phyloP scores from a whole-genome alignment of 2,329 filamentous ascomycete species.

The Thielaviopsis ethacetica region DNA sequence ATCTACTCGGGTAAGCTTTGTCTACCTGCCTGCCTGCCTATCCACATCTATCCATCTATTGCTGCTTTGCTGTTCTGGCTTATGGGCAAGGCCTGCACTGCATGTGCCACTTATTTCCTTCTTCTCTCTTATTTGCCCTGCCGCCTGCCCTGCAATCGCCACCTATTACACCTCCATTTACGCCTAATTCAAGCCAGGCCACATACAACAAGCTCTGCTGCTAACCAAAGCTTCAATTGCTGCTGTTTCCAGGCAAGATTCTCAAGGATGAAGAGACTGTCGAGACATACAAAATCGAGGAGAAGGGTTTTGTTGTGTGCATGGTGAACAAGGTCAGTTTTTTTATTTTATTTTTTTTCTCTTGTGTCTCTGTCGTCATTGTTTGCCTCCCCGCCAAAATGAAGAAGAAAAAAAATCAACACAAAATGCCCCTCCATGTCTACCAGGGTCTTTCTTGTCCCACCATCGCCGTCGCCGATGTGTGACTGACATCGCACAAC shows the following conservation, averaged over 20 bases:
- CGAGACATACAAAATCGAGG: constrained; percentile 93
- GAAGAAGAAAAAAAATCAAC: background rate
- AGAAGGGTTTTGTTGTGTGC: constrained; percentile 98
- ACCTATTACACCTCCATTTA: constrained; percentile 16
- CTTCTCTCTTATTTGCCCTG: background rate
- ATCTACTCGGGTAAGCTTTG: constrained; percentile 76
- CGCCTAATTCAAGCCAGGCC: background rate
- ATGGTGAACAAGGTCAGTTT: constrained; percentile 80
- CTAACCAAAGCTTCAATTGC: background rate
- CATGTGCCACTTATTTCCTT: background rate
- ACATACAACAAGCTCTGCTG: background rate
- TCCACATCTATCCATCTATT: too few relatives aligned
- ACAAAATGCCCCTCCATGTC: background rate
- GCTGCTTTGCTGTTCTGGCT: too few relatives aligned
- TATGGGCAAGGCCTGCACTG: too few relatives aligned
- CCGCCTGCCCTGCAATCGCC: background rate
- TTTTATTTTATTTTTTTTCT: background rate
- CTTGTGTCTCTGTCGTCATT: background rate
- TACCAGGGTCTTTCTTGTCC: background rate
- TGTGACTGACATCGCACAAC: too few relatives aligned
- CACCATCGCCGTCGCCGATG: background rate
- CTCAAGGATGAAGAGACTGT: constrained; percentile 95
- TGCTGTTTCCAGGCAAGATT: constrained; percentile 61
- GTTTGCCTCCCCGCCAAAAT: background rate
- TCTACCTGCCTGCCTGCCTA: too few relatives aligned